Base-by-base conservation (phyloP, 345 rosid species). In the Eucalyptus cloeziana region DNA sequence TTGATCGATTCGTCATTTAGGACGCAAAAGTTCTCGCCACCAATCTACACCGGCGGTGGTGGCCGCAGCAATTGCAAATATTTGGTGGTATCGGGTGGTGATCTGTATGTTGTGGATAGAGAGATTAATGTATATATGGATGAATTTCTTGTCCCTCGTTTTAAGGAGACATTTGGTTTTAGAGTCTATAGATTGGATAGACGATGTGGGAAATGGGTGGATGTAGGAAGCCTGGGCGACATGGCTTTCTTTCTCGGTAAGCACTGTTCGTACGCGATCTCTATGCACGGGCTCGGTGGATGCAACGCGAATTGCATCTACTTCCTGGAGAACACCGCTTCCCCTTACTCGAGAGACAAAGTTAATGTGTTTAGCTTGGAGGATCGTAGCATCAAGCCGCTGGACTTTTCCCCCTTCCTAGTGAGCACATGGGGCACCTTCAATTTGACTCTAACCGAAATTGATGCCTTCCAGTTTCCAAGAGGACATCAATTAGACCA, bases 171-270 rank as follows among this genome's bases (percentile, higher is more conserved):
- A 45, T 50, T 22, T 19, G 88, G 89, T 49, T 91, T 94, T 24
- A 92, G 83, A 80, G 92, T 91, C 33, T 93, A 89, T 25, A 94
- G 90, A 90, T 89, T 94, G 62, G 90, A 94, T 51, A 87, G 64
- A 80, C 92, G 92, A 21, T 60, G 52, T 87, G 89, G 89, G 58
- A 58, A 49, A 83, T 94, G 94, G 94, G 94, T 67, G 45, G 88
- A 92, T 89, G 56, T 92, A 4, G 92, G 83, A 60, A 85, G 52
- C 37, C 88, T 94, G 86, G 93, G 90, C 19, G 91, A 90, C 37
- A 13, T n/a, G 15, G 87, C 89, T 27, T 30, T 94, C 54, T 71
- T 94, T 30, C 83, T 94, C 80, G 91, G 91, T 7, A 51, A 27
- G 1, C 88, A 89, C 58, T 45, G 88, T 49, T 92, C 91, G 30